Evolutionary conservation across 345 rosid genomes (phyloP).

Genomic region (Pelargonium nanum): DNA sequence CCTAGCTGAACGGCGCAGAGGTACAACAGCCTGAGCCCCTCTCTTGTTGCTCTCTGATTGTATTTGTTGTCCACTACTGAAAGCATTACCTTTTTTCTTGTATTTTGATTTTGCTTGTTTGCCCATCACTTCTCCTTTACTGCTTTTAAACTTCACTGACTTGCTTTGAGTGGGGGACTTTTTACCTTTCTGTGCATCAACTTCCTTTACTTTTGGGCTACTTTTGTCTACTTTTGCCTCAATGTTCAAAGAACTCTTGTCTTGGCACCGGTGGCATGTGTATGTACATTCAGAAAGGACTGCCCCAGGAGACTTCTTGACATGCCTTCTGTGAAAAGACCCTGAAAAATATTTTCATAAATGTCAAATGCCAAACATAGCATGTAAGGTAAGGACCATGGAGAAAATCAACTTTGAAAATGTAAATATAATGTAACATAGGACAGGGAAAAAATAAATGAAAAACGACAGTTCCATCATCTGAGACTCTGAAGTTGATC

Average conservation of each 20-base stretch:
- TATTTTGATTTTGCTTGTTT: conserved; percentile 21
- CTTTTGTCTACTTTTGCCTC: conserved; percentile 21
- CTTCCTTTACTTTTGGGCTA: conserved; percentile 29
- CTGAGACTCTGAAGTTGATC: no score
- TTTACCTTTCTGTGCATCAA: conserved; percentile 21
- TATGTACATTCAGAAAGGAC: conserved; percentile 25
- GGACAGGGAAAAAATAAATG: no score
- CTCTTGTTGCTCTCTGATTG: conserved; percentile 19
- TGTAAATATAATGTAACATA: not conserved
- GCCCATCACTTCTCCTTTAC: conserved; percentile 12
- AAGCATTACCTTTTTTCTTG: conserved; percentile 37
- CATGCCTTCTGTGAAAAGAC: conserved; percentile 71
- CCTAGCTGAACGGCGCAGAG: conserved; percentile 83
- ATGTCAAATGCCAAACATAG: conserved; percentile 1
- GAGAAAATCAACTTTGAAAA: not conserved
- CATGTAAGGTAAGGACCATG: not conserved
- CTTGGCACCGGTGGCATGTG: conserved; percentile 56
- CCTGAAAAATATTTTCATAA: conserved; percentile 41
- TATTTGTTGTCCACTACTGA: not conserved
- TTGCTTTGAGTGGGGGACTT: conserved; percentile 23
- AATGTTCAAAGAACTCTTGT: conserved; percentile 28
- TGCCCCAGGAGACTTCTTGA: conserved; percentile 45
- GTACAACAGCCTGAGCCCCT: conserved; percentile 41
- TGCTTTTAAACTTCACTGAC: conserved; percentile 17
- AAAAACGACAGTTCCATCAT: no score